phyloP scores from a whole-genome alignment of 768 basidiomycete species.

The Leccinum disarticulatum region DNA sequence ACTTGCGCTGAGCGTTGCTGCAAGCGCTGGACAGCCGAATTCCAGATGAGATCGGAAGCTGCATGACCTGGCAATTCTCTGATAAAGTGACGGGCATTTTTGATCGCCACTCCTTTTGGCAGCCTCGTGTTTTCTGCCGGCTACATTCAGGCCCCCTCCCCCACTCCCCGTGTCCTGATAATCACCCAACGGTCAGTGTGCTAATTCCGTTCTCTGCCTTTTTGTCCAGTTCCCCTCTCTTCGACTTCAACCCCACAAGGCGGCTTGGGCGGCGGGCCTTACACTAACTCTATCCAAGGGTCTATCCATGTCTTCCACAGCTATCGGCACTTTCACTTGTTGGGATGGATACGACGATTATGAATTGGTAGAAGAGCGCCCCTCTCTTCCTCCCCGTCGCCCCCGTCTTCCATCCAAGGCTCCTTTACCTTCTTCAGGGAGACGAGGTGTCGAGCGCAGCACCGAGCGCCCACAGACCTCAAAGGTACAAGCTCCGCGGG shows the following conservation, averaged over 20 bases:
- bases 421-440: constrained; percentile 11
- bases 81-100: constrained; percentile 28
- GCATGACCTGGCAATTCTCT: constrained; percentile 9
- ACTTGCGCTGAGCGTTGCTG: too few species aligned
- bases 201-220: constrained; percentile 23
- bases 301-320: constrained; percentile 32
- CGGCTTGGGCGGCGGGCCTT: constrained; percentile 21
- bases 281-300: constrained; percentile 4
- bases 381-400: constrained; percentile 19
- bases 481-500: constrained; percentile 16
- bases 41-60: constrained; percentile 14
- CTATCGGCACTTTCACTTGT: constrained; percentile 34
- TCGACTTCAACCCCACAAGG: constrained; percentile 23
- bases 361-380: constrained; percentile 23
- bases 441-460: constrained; percentile 17
- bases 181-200: constrained; percentile 31
- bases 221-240: constrained; percentile 12
- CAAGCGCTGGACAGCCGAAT: not conserved
- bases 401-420: constrained; percentile 25
- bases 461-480: constrained; percentile 23
- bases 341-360: constrained; percentile 33
- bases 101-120: constrained; percentile 31
- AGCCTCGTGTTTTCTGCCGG: constrained; percentile 36
- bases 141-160: constrained; percentile 15
- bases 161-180: constrained; percentile 28